Conservation (phyloP, 2,329 filamentous ascomycete species). For the Cryphonectria nitschkei region DNA sequence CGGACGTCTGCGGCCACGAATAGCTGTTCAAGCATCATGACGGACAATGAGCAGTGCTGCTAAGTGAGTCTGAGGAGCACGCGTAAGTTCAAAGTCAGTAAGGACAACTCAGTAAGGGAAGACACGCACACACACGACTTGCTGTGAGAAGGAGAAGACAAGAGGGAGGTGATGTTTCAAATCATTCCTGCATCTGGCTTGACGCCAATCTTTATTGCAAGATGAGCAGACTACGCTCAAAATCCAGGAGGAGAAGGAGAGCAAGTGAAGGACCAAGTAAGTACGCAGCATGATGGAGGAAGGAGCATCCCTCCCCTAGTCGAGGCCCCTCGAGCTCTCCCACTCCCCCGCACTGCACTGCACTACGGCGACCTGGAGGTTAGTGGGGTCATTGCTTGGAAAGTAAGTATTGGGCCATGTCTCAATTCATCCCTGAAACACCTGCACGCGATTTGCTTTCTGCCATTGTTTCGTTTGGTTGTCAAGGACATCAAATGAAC, state of each 20-base stretch:
- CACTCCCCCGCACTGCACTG: not conserved
- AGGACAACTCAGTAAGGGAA: too few species aligned
- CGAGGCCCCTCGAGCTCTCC: not conserved
- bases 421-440: not conserved
- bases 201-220: not conserved
- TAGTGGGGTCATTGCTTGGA: not conserved
- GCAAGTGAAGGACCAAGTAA: too few species aligned
- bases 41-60: not conserved
- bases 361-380: not conserved
- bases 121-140: too few species aligned
- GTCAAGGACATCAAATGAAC: too few species aligned
- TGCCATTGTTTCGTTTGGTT: not conserved
- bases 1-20: constrained; percentile 13
- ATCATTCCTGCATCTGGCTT: too few species aligned
- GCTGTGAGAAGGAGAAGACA: too few species aligned
- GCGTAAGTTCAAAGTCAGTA: not conserved
- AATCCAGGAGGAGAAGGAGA: too few species aligned
- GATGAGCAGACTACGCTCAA: too few species aligned
- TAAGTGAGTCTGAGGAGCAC: not conserved
- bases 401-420: not conserved
- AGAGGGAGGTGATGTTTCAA: not conserved
- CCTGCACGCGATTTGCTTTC: not conserved
- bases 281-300: not conserved
- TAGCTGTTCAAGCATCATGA: constrained; percentile 13
- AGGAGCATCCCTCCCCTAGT: constrained; percentile 1